Conservation (phyloP, 805 yeast species). For the Spathaspora hagerdaliae region DNA sequence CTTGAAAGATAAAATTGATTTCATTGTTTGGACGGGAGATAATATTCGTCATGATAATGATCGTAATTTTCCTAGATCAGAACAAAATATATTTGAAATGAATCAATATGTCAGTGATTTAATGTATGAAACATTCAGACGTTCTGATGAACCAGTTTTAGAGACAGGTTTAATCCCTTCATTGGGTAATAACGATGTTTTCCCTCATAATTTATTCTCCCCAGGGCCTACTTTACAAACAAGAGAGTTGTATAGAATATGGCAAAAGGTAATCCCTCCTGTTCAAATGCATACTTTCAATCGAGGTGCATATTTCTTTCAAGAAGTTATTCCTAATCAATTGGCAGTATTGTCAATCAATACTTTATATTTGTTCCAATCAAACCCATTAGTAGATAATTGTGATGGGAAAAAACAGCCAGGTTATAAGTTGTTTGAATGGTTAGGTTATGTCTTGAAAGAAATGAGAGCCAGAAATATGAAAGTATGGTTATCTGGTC, state of each 20-base stretch:
- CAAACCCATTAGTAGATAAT: constrained; percentile 78
- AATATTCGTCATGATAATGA: constrained; percentile 84
- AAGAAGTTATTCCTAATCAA: constrained; percentile 75
- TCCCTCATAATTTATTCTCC: constrained; percentile 81
- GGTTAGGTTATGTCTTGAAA: constrained; percentile 73
- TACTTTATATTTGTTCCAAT: constrained; percentile 68
- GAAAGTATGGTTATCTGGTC: constrained; percentile 87
- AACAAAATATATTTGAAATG: constrained; percentile 63
- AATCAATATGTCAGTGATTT: constrained; percentile 53
- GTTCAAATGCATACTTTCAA: constrained; percentile 73
- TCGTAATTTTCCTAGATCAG: constrained; percentile 69
- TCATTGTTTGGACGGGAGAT: constrained; percentile 90
- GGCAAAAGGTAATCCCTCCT: constrained; percentile 73
- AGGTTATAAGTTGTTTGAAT: constrained; percentile 69
- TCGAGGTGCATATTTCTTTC: constrained; percentile 69
- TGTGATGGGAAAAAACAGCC: constrained; percentile 74
- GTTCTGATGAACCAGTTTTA: constrained; percentile 41
- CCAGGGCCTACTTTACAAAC: constrained; percentile 90
- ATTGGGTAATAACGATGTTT: constrained; percentile 84
- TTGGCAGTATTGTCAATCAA: constrained; percentile 78
- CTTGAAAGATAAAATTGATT: constrained; percentile 73
- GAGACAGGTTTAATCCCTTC: constrained; percentile 58
- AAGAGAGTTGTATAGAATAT: constrained; percentile 66
- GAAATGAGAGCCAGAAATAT: constrained; percentile 69
- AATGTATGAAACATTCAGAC: constrained; percentile 50